phyloP scores from a whole-genome alignment of 1,284 basidiomycete species.

The Austroboletus novae-zelandiae region DNA sequence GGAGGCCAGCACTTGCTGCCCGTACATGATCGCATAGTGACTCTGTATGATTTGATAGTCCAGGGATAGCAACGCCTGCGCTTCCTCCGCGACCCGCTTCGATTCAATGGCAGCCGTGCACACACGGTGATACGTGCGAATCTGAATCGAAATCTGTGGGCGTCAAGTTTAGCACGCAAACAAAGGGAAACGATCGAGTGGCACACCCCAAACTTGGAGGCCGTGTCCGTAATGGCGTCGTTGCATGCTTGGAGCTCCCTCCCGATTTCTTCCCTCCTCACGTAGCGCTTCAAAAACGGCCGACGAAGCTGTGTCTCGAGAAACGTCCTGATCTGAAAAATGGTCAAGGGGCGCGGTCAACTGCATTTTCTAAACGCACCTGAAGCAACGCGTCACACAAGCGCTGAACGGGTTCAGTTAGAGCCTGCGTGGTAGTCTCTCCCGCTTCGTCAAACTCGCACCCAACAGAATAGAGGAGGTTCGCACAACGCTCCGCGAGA shows the following conservation, averaged over 20 bases:
- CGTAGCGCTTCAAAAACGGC: conserved; percentile 76
- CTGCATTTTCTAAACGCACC: conserved; percentile 38
- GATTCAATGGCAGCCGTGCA: conserved; percentile 17
- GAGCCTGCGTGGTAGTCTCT: conserved; percentile 1
- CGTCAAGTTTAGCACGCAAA: background rate
- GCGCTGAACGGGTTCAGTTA: conserved; percentile 38
- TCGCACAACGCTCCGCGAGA: conserved; percentile 51
- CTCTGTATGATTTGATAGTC: conserved; percentile 20
- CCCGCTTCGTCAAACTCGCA: conserved; percentile 41
- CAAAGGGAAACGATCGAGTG: background rate
- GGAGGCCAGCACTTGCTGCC: conserved; percentile 1
- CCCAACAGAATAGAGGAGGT: conserved; percentile 44
- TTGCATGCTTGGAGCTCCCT: conserved; percentile 55
- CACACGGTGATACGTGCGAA: conserved; percentile 23
- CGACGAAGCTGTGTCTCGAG: conserved; percentile 59
- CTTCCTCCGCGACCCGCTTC: conserved; percentile 22
- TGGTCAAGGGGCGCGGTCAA: background rate
- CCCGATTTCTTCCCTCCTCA: conserved; percentile 71
- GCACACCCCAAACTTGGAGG: conserved; percentile 48
- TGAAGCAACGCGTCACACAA: conserved; percentile 37
- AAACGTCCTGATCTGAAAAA: conserved; percentile 46
- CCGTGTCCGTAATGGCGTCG: conserved; percentile 51
- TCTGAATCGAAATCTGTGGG: conserved; percentile 22
- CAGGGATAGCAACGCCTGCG: conserved; percentile 16
- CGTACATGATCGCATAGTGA: conserved; percentile 12